Conservation (phyloP, 495 filamentous ascomycete species). For the Choiromyces venosus region DNA sequence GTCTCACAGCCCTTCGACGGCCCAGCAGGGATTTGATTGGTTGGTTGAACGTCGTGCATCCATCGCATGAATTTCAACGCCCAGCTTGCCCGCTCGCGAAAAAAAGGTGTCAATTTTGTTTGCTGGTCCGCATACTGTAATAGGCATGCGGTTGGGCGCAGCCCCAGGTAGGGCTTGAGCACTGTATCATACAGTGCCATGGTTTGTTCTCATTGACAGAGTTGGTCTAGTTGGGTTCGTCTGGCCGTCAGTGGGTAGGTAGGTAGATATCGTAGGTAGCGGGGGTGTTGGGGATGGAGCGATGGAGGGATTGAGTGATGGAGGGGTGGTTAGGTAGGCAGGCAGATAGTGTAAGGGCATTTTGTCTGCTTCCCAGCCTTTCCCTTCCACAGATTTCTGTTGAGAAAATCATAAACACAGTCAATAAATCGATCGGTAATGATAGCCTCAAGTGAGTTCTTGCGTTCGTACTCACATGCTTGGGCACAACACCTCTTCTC, state of each 20-base stretch:
- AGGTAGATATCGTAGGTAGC: background rate
- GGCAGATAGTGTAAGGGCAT: background rate
- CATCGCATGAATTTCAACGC: background rate
- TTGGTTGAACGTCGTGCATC: conserved; percentile 1
- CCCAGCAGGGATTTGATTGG: background rate
- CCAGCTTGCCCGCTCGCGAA: background rate
- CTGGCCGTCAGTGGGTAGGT: background rate
- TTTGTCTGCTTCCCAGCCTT: background rate
- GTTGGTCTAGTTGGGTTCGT: background rate
- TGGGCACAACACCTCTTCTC: background rate
- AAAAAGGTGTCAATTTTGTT: background rate
- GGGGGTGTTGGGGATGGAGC: background rate
- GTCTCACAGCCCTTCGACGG: background rate
- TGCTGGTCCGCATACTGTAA: background rate
- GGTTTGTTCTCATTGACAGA: background rate
- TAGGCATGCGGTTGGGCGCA: background rate
- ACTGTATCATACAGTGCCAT: background rate
- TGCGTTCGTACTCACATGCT: background rate
- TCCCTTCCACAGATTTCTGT: background rate
- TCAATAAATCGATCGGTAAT: background rate
- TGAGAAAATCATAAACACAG: background rate
- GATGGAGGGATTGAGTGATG: background rate
- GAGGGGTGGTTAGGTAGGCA: background rate
- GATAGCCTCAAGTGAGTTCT: background rate
- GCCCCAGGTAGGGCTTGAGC: background rate